Percentiles rank a stretch among this genome's conserved stretches.
Conservation (phyloP, 306 rosid genomes). For the Castanea mollissima region DNA sequence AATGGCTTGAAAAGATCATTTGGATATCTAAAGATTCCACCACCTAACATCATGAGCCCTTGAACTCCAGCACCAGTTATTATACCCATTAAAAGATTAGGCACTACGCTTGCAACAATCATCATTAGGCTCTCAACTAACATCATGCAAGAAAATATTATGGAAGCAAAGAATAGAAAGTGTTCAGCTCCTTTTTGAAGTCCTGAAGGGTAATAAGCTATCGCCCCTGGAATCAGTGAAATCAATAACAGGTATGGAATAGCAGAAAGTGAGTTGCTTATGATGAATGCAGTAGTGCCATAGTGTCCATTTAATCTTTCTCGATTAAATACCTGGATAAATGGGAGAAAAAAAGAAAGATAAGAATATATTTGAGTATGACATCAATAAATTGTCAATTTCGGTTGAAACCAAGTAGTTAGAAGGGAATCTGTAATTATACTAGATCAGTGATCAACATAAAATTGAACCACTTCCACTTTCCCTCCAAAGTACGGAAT, state of each 20-base stretch:
- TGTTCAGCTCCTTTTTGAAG: slow-evolving; percentile 37
- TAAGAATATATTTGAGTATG: neutral
- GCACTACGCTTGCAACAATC: neutral
- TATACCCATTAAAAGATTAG: slow-evolving; percentile 39
- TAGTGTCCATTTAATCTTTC: too few species aligned
- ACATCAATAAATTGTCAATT: neutral
- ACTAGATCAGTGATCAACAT: too few species aligned
- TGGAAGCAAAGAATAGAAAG: slow-evolving; percentile 29
- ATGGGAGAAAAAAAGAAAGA: neutral
- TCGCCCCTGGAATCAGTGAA: slow-evolving; percentile 19
- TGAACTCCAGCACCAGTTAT: slow-evolving; percentile 46
- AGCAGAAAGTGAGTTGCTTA: too few species aligned
- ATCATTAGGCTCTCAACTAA: too few species aligned
- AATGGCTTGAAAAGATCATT: slow-evolving; percentile 35
- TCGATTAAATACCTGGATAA: slow-evolving; percentile 36
- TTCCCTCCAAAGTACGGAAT: neutral
- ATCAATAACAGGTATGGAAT: too few species aligned
- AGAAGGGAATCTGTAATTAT: too few species aligned
- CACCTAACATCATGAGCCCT: slow-evolving; percentile 42
- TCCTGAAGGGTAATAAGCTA: slow-evolving; percentile 40
- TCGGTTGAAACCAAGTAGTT: too few species aligned
- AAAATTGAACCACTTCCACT: neutral
- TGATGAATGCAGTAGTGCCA: too few species aligned
- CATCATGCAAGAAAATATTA: slow-evolving; percentile 40
- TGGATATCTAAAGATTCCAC: slow-evolving; percentile 47